Percentiles rank a stretch among this genome's conserved stretches.
These are phyloP conservation scores for Amaranthus hypochondriacus DNA, from an alignment of 148 eudicot species.

Conservation along the genomic window DNA sequence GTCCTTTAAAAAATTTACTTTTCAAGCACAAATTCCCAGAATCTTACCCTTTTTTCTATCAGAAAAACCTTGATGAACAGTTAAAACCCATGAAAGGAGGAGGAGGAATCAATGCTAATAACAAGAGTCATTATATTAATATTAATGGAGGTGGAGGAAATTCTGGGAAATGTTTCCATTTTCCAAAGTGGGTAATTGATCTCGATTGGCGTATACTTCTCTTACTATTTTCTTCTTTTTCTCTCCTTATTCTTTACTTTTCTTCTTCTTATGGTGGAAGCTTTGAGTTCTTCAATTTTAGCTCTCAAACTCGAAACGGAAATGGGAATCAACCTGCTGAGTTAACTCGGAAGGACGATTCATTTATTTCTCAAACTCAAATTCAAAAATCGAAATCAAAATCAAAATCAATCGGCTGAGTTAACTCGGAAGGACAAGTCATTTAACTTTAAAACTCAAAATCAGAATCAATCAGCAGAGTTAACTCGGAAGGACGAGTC, in stretches of 20 bases:
- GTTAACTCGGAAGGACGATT: slow-evolving; percentile 17
- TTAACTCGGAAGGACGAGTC: too few relatives aligned
- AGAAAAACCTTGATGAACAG: background rate
- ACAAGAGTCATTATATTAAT: background rate
- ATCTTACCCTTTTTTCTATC: background rate
- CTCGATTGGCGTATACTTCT: slow-evolving; percentile 51
- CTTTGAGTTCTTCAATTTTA: background rate
- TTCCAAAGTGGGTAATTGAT: slow-evolving; percentile 36
- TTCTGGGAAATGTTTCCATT: slow-evolving; percentile 24
- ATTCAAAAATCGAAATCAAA: too few relatives aligned
- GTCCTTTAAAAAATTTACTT: too few relatives aligned
- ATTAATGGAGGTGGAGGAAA: background rate
- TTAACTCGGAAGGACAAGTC: too few relatives aligned
- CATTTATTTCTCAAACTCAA: too few relatives aligned
- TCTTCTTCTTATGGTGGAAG: slow-evolving; percentile 7
- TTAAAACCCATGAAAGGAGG: background rate
- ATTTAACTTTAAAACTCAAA: too few relatives aligned
- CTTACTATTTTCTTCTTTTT: slow-evolving; percentile 34
- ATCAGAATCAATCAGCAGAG: too few relatives aligned
- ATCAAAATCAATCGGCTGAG: too few relatives aligned
- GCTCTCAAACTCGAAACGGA: too few relatives aligned
- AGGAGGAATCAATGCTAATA: background rate
- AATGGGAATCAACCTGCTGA: background rate
- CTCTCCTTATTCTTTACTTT: slow-evolving; percentile 38
- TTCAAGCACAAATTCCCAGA: slow-evolving; percentile 4